Evolutionary conservation across 2,329 filamentous ascomycete species (phyloP).

Genomic region (Akanthomyces muscarius): DNA sequence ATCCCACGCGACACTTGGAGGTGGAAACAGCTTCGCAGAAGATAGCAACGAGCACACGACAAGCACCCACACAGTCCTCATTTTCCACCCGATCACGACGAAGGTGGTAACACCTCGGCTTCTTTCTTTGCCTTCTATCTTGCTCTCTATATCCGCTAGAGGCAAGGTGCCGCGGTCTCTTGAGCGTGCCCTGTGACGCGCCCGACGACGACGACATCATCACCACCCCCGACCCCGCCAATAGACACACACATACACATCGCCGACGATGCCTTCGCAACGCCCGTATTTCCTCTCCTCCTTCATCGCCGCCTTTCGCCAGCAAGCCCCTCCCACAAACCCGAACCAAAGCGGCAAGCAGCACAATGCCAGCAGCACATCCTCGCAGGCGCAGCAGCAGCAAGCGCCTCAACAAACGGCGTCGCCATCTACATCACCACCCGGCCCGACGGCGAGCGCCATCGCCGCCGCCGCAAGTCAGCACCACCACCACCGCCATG

Average conservation of each 20-base stretch:
- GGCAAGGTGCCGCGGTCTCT: background rate
- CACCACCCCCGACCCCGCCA: background rate
- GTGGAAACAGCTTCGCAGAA: too few relatives aligned
- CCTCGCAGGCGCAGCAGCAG: slow-evolving; percentile 14
- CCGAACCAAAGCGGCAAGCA: slow-evolving; percentile 31
- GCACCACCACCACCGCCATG: slow-evolving; percentile 19
- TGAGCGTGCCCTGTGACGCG: too few relatives aligned
- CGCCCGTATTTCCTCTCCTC: slow-evolving; percentile 54
- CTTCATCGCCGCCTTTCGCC: slow-evolving; percentile 53
- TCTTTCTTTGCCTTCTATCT: background rate
- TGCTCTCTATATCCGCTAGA: background rate
- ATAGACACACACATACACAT: background rate
- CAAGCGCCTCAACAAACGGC: slow-evolving; percentile 10
- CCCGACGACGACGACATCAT: background rate
- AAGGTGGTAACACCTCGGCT: background rate
- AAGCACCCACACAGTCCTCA: background rate
- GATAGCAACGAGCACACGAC: background rate
- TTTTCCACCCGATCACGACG: background rate
- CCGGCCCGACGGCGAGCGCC: slow-evolving; percentile 7
- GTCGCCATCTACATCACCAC: background rate
- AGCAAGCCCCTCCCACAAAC: slow-evolving; percentile 38
- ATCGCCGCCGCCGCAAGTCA: slow-evolving; percentile 12
- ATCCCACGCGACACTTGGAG: too few relatives aligned
- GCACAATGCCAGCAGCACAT: slow-evolving; percentile 2
- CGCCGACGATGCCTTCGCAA: slow-evolving; percentile 45